These are phyloP conservation scores for Psilocybe sp. DNA, from an alignment of 768 basidiomycete genomes.

Conservation along the genomic window DNA sequence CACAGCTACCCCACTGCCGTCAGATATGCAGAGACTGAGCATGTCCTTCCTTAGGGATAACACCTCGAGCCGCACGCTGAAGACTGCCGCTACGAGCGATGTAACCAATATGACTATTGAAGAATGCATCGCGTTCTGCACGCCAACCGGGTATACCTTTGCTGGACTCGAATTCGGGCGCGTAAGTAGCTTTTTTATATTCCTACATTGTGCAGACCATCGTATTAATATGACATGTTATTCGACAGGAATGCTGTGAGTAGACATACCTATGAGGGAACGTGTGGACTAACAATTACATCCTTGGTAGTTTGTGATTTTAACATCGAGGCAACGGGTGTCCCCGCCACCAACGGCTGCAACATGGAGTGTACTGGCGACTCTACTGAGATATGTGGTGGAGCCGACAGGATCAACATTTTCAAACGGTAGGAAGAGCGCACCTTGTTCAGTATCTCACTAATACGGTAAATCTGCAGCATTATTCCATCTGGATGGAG, in stretches of 20 bases:
- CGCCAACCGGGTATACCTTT: conserved; percentile 44
- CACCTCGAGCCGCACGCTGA: conserved; percentile 51
- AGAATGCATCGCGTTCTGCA: conserved; percentile 43
- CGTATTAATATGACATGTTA: background rate
- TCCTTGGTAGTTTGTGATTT: conserved; percentile 57
- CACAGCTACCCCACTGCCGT: too few relatives aligned
- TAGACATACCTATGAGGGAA: background rate
- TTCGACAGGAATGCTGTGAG: conserved; percentile 21
- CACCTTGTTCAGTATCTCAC: too few relatives aligned
- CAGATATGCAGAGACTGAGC: too few relatives aligned
- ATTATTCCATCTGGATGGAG: too few relatives aligned
- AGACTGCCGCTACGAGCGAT: conserved; percentile 35
- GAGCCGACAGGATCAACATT: conserved; percentile 28
- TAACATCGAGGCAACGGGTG: conserved; percentile 31
- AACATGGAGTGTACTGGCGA: conserved; percentile 58
- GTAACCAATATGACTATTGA: conserved; percentile 58
- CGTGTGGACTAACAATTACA: background rate
- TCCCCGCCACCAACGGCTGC: conserved; percentile 43
- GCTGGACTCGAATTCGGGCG: conserved; percentile 46
- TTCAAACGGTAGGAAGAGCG: conserved; percentile 2
- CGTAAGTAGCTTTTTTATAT: conserved; percentile 4
- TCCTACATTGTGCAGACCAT: background rate
- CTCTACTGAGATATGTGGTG: conserved; percentile 54
- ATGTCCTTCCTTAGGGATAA: conserved; percentile 41
- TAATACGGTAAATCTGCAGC: too few relatives aligned